Percentiles rank a stretch among this genome's conserved stretches.
Conservation (phyloP, 1,139 yeast species). For the Hemisphaericaspora xylanilytica region DNA sequence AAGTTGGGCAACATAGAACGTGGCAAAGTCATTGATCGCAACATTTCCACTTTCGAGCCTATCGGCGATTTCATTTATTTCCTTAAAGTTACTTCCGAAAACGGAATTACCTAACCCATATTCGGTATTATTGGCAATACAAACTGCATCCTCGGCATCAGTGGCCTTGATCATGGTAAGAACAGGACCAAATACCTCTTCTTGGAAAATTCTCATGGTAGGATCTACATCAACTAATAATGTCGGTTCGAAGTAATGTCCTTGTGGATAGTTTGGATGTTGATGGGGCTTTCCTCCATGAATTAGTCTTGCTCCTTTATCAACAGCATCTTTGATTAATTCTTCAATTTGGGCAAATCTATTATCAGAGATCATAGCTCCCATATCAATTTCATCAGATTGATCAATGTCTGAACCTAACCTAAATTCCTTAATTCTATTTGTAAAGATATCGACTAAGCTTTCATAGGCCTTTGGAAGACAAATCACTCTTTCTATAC, state of each 20-base stretch:
- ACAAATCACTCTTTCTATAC: slow-evolving; percentile 89
- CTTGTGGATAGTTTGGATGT: slow-evolving; percentile 94
- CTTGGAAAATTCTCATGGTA: slow-evolving; percentile 75
- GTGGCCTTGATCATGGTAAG: slow-evolving; percentile 73
- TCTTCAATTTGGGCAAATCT: slow-evolving; percentile 66
- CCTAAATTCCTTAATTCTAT: slow-evolving; percentile 60
- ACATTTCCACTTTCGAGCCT: slow-evolving; percentile 79
- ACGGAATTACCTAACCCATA: slow-evolving; percentile 92
- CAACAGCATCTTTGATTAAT: slow-evolving; percentile 70
- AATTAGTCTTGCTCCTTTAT: slow-evolving; percentile 74
- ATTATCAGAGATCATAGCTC: slow-evolving; percentile 84
- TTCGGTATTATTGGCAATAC: slow-evolving; percentile 81
- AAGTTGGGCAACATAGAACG: slow-evolving; percentile 88
- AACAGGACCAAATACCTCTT: slow-evolving; percentile 93
- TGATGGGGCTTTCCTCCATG: slow-evolving; percentile 75
- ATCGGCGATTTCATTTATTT: slow-evolving; percentile 62
- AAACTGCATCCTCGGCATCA: slow-evolving; percentile 63
- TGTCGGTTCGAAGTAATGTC: slow-evolving; percentile 91
- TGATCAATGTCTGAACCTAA: slow-evolving; percentile 92
- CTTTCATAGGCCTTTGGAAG: slow-evolving; percentile 62
- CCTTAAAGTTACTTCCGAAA: slow-evolving; percentile 61
- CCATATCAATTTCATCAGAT: slow-evolving; percentile 87
- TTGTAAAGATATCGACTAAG: slow-evolving; percentile 54
- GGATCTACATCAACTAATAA: slow-evolving; percentile 76
- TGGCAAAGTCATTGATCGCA: slow-evolving; percentile 95